Base-by-base conservation (phyloP, 768 basidiomycete genomes). In the Mycena venus region DNA sequence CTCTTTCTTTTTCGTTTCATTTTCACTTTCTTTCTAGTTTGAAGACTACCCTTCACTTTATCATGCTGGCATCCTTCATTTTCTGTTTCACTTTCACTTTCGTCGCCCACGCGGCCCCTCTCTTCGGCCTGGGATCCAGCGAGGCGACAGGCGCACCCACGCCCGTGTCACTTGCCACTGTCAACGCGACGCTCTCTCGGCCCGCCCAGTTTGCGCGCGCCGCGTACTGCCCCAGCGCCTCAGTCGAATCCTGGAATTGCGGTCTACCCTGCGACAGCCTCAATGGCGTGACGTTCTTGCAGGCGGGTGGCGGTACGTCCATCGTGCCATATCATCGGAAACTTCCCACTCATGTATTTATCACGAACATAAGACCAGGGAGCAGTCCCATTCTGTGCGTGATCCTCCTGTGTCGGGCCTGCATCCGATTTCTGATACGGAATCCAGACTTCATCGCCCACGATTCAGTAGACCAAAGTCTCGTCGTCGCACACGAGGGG, bases 401-500 rank as follows among this genome's bases (percentile, higher is more conserved):
- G 40, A 55, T 29, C 29, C 25, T 56, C 9, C 19, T 11, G 23
- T 15, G n/a, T n/a, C n/a, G n/a, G n/a, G n/a, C n/a, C n/a, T n/a
- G n/a, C 23, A 10, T 9, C 7, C 9, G 25, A 27, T 14, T 56
- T 23, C 21, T 19, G 21, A 59, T 3, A 9, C n/a, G 2, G 11
- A 31, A 51, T 44, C n/a, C 59, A 85, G 84, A 82, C 68, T 85
- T 81, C 65, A 79, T 87, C 53, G 86, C 84, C 4, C 81, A 85
- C 73, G 84, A 87, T 70, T 76, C 79, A 6, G 73, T 78, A 0
- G 78, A 79, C 6, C 70, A 84, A 32, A 81, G 80, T n/a, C 78
- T 87, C 68, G 84, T 88, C 29, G 84, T 88, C 25, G 85, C 86
- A 27, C 86, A 88, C 70, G 81, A 87, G 66, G 87, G 86, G 12